Conservation (phyloP, 2,329 filamentous ascomycete species). For the Graphilbum fragrans region DNA sequence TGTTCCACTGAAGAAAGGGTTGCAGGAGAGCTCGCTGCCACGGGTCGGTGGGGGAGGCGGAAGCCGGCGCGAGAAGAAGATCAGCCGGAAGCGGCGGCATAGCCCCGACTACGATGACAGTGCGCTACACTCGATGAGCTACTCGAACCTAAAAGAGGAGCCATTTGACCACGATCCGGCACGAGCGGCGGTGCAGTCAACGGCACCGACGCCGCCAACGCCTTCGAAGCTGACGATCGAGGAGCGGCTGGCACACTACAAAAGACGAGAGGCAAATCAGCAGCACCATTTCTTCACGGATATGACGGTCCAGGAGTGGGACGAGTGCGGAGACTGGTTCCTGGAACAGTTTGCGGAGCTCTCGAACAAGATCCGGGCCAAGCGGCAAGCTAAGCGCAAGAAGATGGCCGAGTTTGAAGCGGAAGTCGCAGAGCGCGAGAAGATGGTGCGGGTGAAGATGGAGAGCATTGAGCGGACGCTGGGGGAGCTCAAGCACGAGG, state of each 20-base stretch:
- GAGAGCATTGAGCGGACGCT: conserved; percentile 44
- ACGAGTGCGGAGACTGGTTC: conserved; percentile 48
- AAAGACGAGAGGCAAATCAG: conserved; percentile 25
- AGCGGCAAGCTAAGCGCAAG: conserved; percentile 35
- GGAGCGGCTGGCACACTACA: conserved; percentile 37
- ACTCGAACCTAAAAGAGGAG: conserved; percentile 34
- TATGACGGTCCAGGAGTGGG: conserved; percentile 45
- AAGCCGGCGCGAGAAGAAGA: conserved; percentile 7
- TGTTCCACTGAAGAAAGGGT: conserved; percentile 12
- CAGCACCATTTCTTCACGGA: conserved; percentile 38
- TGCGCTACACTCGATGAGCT: conserved; percentile 40
- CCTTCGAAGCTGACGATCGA: conserved; percentile 27
- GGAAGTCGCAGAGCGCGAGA: conserved; percentile 42
- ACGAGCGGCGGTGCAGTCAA: conserved; percentile 26
- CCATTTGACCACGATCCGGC: conserved; percentile 46
- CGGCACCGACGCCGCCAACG: conserved; percentile 16
- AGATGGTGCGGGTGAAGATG: conserved; percentile 38
- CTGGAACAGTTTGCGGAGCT: conserved; percentile 38
- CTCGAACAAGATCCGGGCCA: conserved; percentile 33
- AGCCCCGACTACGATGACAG: conserved; percentile 45
- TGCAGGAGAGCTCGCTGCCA: conserved; percentile 11
- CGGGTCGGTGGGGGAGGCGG: conserved; percentile 4
- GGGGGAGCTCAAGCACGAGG: conserved; percentile 41
- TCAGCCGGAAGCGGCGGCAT: conserved; percentile 26
- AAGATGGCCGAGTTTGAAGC: conserved; percentile 38